phyloP scores from a whole-genome alignment of 441 rosid genomes.

The Erodium texanum region DNA sequence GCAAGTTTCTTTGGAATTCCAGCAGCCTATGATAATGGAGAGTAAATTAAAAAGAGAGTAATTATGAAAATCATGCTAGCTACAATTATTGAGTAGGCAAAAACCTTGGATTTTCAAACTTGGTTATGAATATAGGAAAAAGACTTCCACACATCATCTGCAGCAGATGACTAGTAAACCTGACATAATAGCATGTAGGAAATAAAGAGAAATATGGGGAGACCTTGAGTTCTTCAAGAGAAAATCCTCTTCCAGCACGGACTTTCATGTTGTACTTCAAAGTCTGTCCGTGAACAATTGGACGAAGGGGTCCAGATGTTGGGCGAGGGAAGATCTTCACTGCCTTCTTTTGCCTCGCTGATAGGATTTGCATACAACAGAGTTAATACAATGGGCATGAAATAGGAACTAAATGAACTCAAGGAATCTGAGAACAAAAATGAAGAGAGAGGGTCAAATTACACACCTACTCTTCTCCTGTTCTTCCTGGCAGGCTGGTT shows the following conservation, averaged over 20 bases:
- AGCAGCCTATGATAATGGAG: constrained; percentile 15
- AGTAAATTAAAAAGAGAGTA: neutral
- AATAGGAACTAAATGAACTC: neutral
- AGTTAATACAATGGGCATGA: neutral
- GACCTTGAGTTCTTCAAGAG: constrained; percentile 61
- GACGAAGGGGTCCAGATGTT: constrained; percentile 71
- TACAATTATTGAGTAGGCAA: neutral
- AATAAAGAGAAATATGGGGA: neutral
- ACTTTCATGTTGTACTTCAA: constrained; percentile 81
- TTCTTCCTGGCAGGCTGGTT: constrained; percentile 78
- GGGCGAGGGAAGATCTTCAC: constrained; percentile 87
- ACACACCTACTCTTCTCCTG: constrained; percentile 61
- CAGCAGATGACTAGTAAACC: too few species aligned
- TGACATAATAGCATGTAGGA: neutral
- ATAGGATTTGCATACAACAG: neutral
- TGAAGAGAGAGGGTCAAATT: neutral
- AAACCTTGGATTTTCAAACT: too few species aligned
- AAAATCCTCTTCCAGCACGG: constrained; percentile 43
- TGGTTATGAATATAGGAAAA: too few species aligned
- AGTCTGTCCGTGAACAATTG: constrained; percentile 77
- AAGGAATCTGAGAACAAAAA: too few species aligned
- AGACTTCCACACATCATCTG: too few species aligned
- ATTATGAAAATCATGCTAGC: too few species aligned
- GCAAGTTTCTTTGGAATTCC: constrained; percentile 22
- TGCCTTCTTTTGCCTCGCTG: constrained; percentile 83